Percentiles rank a stretch among this genome's conserved stretches.
phyloP scores from a whole-genome alignment of 2,329 filamentous ascomycete species.

The Paraphaeosphaeria sporulosa region DNA sequence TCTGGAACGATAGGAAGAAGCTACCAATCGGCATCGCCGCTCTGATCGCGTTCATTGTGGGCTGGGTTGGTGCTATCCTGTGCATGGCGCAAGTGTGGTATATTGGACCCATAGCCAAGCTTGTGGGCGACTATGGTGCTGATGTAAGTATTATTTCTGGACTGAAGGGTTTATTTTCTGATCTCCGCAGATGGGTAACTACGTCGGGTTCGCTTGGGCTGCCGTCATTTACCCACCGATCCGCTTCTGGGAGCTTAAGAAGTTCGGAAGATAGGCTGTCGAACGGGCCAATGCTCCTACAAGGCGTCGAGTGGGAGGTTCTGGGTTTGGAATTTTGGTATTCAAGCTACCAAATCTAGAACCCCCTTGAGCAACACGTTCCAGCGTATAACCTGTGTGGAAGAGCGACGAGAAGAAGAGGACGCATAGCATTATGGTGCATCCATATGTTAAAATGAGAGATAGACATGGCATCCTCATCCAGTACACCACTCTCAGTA shows the following conservation, averaged over 20 bases:
- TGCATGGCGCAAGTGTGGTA: constrained; percentile 77
- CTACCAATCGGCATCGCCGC: constrained; percentile 70
- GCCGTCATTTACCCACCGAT: constrained; percentile 64
- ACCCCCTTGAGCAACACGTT: neutral
- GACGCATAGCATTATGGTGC: neutral
- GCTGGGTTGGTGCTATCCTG: constrained; percentile 70
- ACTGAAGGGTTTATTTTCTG: neutral
- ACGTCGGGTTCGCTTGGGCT: constrained; percentile 67
- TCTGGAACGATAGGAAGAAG: constrained; percentile 66
- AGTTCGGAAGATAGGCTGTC: constrained; percentile 53
- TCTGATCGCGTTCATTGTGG: constrained; percentile 66
- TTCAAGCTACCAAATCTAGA: too few relatives aligned
- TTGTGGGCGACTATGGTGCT: constrained; percentile 65
- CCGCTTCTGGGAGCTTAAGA: constrained; percentile 60
- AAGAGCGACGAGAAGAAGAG: neutral
- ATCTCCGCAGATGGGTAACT: constrained; percentile 60
- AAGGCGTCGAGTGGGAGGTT: neutral
- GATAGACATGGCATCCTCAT: neutral
- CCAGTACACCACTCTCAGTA: neutral
- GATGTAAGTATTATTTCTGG: constrained; percentile 57
- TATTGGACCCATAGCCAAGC: constrained; percentile 67
- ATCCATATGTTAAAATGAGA: neutral
- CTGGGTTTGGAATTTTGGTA: too few relatives aligned
- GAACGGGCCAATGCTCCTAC: neutral
- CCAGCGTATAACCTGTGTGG: too few relatives aligned